phyloP scores from a whole-genome alignment of 257 asterid genomes.

The Thymus quinquecostatus region DNA sequence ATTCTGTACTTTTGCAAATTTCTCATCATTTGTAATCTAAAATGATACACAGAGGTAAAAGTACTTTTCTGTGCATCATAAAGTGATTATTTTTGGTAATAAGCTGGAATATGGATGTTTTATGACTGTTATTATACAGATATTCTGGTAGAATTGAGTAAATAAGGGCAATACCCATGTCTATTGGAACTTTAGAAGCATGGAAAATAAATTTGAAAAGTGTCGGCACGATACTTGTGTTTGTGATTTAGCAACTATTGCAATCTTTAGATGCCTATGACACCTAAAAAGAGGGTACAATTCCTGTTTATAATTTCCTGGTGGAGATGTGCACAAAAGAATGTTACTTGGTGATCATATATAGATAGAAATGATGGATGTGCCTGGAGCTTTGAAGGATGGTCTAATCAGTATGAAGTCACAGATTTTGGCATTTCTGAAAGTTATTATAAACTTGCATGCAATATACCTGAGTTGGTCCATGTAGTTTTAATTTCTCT shows the following conservation, averaged over 20 bases:
- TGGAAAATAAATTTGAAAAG: not conserved
- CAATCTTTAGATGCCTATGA: slow-evolving; percentile 19
- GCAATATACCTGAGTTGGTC: slow-evolving; percentile 13
- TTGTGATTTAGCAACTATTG: not conserved
- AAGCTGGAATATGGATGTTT: not conserved
- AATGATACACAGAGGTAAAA: not conserved
- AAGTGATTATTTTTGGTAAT: not conserved
- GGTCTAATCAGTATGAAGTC: not conserved
- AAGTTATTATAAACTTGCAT: not conserved
- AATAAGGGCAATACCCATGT: not conserved
- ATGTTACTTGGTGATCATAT: not conserved
- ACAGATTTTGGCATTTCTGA: not conserved
- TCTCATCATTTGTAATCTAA: not conserved
- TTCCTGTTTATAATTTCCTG: slow-evolving; percentile 17
- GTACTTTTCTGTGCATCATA: not conserved
- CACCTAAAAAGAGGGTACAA: slow-evolving; percentile 9
- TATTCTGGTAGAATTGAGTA: not conserved
- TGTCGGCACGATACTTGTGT: slow-evolving; percentile 4
- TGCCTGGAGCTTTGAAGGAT: not conserved
- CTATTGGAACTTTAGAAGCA: not conserved
- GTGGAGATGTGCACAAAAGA: not conserved
- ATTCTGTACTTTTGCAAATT: not conserved
- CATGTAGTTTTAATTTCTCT: not conserved
- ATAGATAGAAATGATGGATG: not conserved
- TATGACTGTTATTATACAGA: not conserved